Base-by-base conservation (phyloP, 2,329 filamentous ascomycete genomes). In the Neopestalotiopsis clavispora region DNA sequence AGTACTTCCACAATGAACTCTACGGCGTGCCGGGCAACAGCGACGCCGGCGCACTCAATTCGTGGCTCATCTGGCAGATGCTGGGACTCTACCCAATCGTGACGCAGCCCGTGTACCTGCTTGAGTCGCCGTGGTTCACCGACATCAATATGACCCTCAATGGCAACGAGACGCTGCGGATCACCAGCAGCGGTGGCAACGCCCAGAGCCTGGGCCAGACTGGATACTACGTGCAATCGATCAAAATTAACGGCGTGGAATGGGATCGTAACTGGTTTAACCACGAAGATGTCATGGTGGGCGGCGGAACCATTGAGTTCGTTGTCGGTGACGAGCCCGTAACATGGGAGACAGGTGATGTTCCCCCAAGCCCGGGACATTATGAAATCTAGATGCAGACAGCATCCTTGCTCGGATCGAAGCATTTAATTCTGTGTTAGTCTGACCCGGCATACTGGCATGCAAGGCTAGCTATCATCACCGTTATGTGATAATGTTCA, bases 31-130 rank as follows among this genome's bases (percentile, higher is more conserved):
- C 83, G 0, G 83, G 83, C 0, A 85, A 85, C 66, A 82, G 78
- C 9, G 83, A 84, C 71, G 81, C 80, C 1, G 83, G 84, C 0
- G 84, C 84, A 1, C 74, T 86, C 71, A 84, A 85, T 58, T 84
- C 81, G 59, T 87, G 84, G 85, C 75, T 86, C 3, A 71, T 86
- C 0, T 87, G 83, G 81, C 81, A 85, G 68, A 82, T 87, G 75
- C 71, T 86, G 0, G 84, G 85, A 0, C 71, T 85, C 10, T 86
- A 84, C 71, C 84, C 84, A 0, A 77, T 86, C 2, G 82, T 84
- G 30, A 84, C 83, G 0, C 83, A 85, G 28, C 80, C 83, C 0
- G 78, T 84, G 0, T 86, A 86, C 72, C 75, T 86, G 4, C 73
- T 85, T 1, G 80, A 80, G 4, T 82, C 80, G 12, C 83, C 84